These are phyloP conservation scores for Citeromyces nyonsensis DNA, from an alignment of 805 yeast species.

Conservation along the genomic window DNA sequence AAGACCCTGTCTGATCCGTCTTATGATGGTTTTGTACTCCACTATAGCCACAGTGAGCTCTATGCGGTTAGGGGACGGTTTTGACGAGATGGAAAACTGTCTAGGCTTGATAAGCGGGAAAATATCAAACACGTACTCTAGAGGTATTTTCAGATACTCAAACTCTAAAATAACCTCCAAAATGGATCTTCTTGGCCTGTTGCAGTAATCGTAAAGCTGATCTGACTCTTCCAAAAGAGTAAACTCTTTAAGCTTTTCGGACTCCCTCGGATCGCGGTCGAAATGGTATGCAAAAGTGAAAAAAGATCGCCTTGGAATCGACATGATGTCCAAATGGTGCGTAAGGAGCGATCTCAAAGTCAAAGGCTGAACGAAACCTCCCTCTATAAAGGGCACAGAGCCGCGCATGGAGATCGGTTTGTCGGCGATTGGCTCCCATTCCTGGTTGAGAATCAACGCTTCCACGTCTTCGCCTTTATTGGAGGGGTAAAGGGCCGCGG, in stretches of 20 bases:
- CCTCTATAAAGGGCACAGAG: constrained; percentile 25
- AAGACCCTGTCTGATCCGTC: constrained; percentile 63
- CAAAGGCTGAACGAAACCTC: constrained; percentile 42
- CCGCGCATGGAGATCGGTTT: constrained; percentile 24
- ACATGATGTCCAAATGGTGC: constrained; percentile 67
- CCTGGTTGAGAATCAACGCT: constrained; percentile 47
- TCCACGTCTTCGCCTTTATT: constrained; percentile 56
- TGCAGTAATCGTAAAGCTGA: constrained; percentile 82
- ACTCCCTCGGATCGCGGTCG: constrained; percentile 58
- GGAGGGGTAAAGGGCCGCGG: constrained; percentile 59
- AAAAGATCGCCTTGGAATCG: constrained; percentile 77
- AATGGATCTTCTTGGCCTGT: constrained; percentile 79
- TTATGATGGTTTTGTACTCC: constrained; percentile 68
- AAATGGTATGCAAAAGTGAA: constrained; percentile 66
- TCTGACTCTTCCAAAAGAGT: constrained; percentile 58
- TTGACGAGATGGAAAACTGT: constrained; percentile 71
- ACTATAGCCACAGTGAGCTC: constrained; percentile 78
- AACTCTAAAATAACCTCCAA: constrained; percentile 78
- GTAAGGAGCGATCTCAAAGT: constrained; percentile 63
- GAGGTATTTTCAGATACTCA: constrained; percentile 57
- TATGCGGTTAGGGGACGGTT: constrained; percentile 21
- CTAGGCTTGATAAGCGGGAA: constrained; percentile 74
- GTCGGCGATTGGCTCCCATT: constrained; percentile 66
- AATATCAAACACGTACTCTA: constrained; percentile 59
- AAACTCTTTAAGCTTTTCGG: constrained; percentile 64